Conservation (phyloP, 495 filamentous ascomycete species). For the Elaphomyces granulatus region DNA sequence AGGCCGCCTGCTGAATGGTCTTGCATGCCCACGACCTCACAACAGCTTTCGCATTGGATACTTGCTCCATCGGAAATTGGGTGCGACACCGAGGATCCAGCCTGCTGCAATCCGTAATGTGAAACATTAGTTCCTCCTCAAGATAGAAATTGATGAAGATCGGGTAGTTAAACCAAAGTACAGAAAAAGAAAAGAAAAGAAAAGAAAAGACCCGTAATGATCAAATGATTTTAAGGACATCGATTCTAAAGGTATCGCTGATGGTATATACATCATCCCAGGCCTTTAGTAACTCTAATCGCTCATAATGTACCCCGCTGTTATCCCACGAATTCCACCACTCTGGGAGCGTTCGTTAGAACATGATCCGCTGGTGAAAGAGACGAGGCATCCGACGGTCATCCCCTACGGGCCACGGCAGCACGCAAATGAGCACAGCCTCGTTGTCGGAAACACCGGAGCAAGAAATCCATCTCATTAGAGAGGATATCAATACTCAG, state of each 20-base stretch:
- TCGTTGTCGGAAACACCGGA: slow-evolving; percentile 28
- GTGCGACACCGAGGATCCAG: not conserved
- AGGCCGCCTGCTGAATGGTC: slow-evolving; percentile 28
- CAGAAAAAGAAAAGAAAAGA: too few species aligned
- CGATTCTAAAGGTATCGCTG: too few species aligned
- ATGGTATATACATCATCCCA: too few species aligned
- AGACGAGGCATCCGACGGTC: slow-evolving; percentile 15
- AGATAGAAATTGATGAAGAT: not conserved
- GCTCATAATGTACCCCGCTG: slow-evolving; percentile 41
- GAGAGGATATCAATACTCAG: slow-evolving; percentile 23
- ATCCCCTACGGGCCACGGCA: too few species aligned
- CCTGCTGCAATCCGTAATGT: not conserved
- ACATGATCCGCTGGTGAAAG: slow-evolving; percentile 17
- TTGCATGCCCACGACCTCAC: slow-evolving; percentile 28
- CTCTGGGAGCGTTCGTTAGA: slow-evolving; percentile 33
- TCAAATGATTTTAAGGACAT: too few species aligned
- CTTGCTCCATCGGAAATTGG: slow-evolving; percentile 1
- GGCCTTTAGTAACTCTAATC: too few species aligned
- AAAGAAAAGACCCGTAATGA: too few species aligned
- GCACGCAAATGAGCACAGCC: slow-evolving; percentile 8
- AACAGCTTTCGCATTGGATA: slow-evolving; percentile 30
- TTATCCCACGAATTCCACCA: slow-evolving; percentile 35
- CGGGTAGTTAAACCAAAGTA: slow-evolving; percentile 2
- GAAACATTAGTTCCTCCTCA: slow-evolving; percentile 2
- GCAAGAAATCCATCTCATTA: slow-evolving; percentile 31